Base-by-base conservation (phyloP, 352 stramenopile genomes). In the Globisporangium perplexum region DNA sequence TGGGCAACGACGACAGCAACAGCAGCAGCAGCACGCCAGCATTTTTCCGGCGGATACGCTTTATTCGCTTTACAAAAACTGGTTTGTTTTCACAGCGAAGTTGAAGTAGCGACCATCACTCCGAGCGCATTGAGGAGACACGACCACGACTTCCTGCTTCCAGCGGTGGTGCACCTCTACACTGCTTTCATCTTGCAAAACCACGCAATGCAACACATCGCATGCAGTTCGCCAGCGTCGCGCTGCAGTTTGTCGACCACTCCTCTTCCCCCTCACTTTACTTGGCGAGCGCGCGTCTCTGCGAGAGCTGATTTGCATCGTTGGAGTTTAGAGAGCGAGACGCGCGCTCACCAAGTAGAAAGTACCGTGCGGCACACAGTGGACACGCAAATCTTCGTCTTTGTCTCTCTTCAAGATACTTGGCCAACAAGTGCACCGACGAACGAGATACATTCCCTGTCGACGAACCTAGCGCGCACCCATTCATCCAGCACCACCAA, bases 61-160 rank as follows among this genome's bases (percentile, higher is more conserved):
- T 44, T 44, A 17, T 31, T 11, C 31, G 10, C 15, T 44, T 22
- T 17, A 18, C 12, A 44, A 44, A 12, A 17, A 23, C 23, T 44
- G 17, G 8, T 3, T 8, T 7, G 18, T 11, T 22, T 24, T n/a
- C n/a, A 39, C 31, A 22, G 5, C 15, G n/a, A 35, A 48, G 44
- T 42, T 23, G 35, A 33, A 28, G 11, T 39, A 12, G 5, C 17
- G 35, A 53, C 15, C 45, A 53, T 53, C 53, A 59, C 45, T 59
- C 53, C 50, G 3, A 7, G 23, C 15, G 17, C 26, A 57, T 48
- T 53, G 45, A 59, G 53, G 53, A 35, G 24, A 52, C 53, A 59
- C 35, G 36, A 23, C 14, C n/a, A n/a, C n/a, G n/a, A n/a, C n/a
- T n/a, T n/a, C n/a, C n/a, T n/a, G n/a, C n/a, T n/a, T n/a, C n/a